Evolutionary conservation across 176 grass and related monocot species (phyloP).

Genomic region (Aegilops umbellulata): DNA sequence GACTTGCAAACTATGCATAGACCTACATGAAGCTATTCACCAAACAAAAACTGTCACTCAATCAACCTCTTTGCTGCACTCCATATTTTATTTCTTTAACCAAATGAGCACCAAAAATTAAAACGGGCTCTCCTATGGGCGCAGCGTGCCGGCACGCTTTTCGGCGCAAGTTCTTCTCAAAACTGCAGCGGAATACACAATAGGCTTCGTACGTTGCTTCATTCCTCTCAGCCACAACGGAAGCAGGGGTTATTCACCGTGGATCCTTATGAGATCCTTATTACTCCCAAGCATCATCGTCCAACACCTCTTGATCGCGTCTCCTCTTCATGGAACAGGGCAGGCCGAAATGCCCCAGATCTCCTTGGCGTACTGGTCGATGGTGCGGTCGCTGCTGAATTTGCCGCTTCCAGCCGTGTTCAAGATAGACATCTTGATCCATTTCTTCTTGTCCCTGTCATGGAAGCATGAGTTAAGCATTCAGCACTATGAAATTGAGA

Average conservation of each 20-base stretch:
- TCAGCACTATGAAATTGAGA: no score
- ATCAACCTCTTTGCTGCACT: no score
- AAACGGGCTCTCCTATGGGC: no score
- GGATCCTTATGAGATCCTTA: slow-evolving; percentile 33
- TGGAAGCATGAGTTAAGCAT: slow-evolving; percentile 1
- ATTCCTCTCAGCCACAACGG: slow-evolving; percentile 13
- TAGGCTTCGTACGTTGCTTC: slow-evolving; percentile 8
- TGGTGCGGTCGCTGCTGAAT: slow-evolving; percentile 98
- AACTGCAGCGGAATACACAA: background rate
- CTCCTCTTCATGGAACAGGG: slow-evolving; percentile 47
- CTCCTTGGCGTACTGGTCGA: slow-evolving; percentile 88
- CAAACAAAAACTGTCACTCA: no score
- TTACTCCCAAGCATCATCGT: background rate
- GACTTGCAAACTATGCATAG: no score
- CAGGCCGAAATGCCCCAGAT: slow-evolving; percentile 81
- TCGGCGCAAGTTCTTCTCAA: no score
- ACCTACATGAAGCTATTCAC: no score
- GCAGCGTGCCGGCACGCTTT: no score
- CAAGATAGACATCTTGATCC: slow-evolving; percentile 93
- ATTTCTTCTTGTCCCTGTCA: slow-evolving; percentile 83
- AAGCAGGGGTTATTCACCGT: slow-evolving; percentile 25
- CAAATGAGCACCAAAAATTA: no score
- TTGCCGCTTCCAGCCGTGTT: slow-evolving; percentile 97
- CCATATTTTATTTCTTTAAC: no score
- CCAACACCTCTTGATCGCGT: background rate